Evolutionary conservation across 352 stramenopile genomes (phyloP).

Genomic region (Phytophthora multivora): DNA sequence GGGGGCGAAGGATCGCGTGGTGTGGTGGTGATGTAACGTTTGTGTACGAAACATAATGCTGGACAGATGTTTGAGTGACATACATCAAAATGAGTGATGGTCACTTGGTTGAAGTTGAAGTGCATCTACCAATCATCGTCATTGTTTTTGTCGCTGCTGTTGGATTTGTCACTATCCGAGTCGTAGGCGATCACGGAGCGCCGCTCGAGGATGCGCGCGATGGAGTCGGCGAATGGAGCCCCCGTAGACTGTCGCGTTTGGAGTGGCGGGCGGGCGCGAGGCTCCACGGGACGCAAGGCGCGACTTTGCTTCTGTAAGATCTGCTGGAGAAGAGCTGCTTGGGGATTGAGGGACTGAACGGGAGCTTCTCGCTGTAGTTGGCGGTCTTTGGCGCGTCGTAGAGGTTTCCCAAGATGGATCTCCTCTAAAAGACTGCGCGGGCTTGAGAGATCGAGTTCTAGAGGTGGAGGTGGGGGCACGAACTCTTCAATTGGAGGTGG

Average conservation of each 20-base stretch:
- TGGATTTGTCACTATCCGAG: conserved; percentile 47
- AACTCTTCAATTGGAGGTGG: conserved; percentile 21
- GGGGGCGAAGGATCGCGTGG: conserved; percentile 2
- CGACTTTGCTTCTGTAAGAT: conserved; percentile 59
- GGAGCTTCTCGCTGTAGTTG: conserved; percentile 7
- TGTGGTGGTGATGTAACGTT: not conserved
- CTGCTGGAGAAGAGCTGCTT: conserved; percentile 51
- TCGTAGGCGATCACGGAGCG: conserved; percentile 64
- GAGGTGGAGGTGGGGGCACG: conserved; percentile 13
- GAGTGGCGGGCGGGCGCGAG: conserved; percentile 8
- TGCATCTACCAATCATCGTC: conserved; percentile 36
- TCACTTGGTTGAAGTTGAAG: conserved; percentile 15
- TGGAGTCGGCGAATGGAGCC: conserved; percentile 57
- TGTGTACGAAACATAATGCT: not conserved
- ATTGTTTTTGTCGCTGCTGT: conserved; percentile 7
- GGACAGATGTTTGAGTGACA: not conserved
- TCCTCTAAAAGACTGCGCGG: conserved; percentile 29
- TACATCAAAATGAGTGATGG: conserved; percentile 5
- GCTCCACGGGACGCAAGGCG: conserved; percentile 43
- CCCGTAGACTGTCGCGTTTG: conserved; percentile 1
- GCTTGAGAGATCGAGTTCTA: not conserved
- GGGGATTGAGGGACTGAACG: conserved; percentile 11
- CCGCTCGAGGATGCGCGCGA: conserved; percentile 66
- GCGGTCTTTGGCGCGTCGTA: conserved; percentile 19
- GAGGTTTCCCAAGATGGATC: conserved; percentile 37